Evolutionary conservation across 805 yeast species (phyloP).

Genomic region (Saccharomyces paradoxus): DNA sequence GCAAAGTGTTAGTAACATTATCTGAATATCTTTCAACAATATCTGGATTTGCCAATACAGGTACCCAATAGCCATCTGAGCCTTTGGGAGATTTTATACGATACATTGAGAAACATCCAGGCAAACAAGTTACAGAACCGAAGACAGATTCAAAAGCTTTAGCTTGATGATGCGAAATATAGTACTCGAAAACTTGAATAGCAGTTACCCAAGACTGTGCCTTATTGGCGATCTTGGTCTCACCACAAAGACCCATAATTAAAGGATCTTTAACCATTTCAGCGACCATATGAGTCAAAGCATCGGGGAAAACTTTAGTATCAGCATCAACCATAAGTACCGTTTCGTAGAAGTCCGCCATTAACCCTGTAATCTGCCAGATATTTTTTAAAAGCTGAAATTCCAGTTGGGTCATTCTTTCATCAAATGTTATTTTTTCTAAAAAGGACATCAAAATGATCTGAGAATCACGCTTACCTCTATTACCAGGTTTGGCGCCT

Average conservation of each 20-base stretch:
- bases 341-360: constrained; percentile 74
- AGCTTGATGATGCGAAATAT: constrained; percentile 87
- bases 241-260: constrained; percentile 92
- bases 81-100: constrained; percentile 87
- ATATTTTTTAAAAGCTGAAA: constrained; percentile 66
- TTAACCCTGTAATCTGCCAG: constrained; percentile 77
- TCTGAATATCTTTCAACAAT: constrained; percentile 87
- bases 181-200: constrained; percentile 89
- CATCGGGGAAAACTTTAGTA: constrained; percentile 79
- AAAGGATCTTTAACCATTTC: constrained; percentile 80
- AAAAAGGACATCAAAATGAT: constrained; percentile 83
- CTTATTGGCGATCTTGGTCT: constrained; percentile 84
- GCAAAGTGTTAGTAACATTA: constrained; percentile 74
- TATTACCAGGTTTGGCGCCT: constrained; percentile 75
- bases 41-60: constrained; percentile 86
- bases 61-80: constrained; percentile 77
- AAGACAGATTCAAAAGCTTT: constrained; percentile 93
- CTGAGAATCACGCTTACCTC: constrained; percentile 95
- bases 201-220: constrained; percentile 80
- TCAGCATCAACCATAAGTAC: constrained; percentile 94
- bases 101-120: constrained; percentile 91
- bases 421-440: constrained; percentile 82
- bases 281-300: constrained; percentile 82
- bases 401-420: constrained; percentile 88
- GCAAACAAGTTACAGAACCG: constrained; percentile 91